These are phyloP conservation scores for Porcisia hertigi DNA, from an alignment of 208 protist species.

Conservation along the genomic window DNA sequence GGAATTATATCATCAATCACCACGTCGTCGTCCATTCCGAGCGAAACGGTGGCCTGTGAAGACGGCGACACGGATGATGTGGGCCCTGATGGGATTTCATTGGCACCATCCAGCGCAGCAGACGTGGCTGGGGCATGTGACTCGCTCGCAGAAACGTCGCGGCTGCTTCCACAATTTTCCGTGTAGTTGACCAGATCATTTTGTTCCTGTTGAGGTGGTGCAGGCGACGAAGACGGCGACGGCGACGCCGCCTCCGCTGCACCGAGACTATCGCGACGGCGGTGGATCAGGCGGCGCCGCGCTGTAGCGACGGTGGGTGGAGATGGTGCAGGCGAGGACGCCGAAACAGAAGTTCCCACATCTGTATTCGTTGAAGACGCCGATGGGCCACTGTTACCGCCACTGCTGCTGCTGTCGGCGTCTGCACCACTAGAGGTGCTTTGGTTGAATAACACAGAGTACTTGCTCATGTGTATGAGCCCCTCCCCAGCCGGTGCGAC, in stretches of 20 bases:
- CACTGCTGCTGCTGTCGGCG: neutral
- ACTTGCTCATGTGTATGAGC: conserved; percentile 42
- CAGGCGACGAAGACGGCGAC: neutral
- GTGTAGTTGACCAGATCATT: neutral
- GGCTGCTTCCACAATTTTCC: neutral
- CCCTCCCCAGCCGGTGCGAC: neutral
- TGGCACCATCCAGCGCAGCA: neutral
- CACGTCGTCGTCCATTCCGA: neutral
- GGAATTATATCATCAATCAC: neutral
- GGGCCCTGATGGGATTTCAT: neutral
- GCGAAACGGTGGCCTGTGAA: neutral
- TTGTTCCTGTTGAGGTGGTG: too few species aligned
- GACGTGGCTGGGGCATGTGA: neutral
- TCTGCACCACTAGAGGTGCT: neutral
- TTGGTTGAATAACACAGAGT: conserved; percentile 39
- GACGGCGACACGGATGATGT: neutral
- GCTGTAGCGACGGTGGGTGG: neutral
- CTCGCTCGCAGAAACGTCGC: neutral
- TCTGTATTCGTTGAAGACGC: neutral
- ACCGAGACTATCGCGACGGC: conserved; percentile 5
- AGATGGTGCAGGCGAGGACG: neutral
- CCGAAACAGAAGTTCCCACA: neutral
- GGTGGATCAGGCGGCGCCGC: conserved; percentile 15
- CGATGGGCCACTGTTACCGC: neutral
- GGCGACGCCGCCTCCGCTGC: neutral